These are phyloP conservation scores for Ophiostoma fasciatum DNA, from an alignment of 2,329 filamentous ascomycete species.

Conservation along the genomic window DNA sequence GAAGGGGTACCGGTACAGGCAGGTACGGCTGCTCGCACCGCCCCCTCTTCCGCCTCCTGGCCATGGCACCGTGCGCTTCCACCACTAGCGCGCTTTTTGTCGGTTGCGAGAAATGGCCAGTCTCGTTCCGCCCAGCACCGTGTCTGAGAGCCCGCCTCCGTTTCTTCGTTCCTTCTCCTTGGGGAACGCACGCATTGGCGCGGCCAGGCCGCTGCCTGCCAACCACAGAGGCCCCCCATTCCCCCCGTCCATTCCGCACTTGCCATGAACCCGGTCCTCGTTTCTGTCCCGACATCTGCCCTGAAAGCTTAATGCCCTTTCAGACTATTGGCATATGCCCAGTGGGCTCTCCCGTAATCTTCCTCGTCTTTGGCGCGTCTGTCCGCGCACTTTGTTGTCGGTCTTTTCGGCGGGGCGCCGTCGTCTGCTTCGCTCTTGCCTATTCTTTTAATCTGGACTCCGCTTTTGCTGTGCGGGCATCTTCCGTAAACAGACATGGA, in stretches of 20 bases:
- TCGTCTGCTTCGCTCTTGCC: too few species aligned
- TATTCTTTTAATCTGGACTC: too few species aligned
- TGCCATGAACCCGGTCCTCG: constrained; percentile 27
- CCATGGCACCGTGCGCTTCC: neutral
- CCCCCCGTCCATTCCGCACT: constrained; percentile 35
- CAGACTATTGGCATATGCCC: too few species aligned
- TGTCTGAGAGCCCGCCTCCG: constrained; percentile 5
- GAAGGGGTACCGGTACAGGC: too few species aligned
- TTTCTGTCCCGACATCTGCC: neutral
- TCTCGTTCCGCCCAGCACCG: constrained; percentile 3
- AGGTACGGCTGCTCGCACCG: too few species aligned
- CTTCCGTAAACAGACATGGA: too few species aligned
- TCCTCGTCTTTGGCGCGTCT: too few species aligned
- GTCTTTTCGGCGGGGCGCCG: too few species aligned
- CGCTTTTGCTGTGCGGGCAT: too few species aligned
- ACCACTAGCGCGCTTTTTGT: neutral
- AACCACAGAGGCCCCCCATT: constrained; percentile 29
- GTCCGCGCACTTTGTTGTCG: neutral
- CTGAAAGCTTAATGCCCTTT: constrained; percentile 3
- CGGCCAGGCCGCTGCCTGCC: constrained; percentile 31
- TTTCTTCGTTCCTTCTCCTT: constrained; percentile 25
- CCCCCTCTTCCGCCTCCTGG: too few species aligned
- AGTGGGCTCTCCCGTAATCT: too few species aligned
- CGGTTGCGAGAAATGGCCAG: neutral
- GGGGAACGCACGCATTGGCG: constrained; percentile 23